Percentiles rank a stretch among this genome's conserved stretches.
phyloP scores from a whole-genome alignment of 75 land plant species.

The Pinus tabuliformis region DNA sequence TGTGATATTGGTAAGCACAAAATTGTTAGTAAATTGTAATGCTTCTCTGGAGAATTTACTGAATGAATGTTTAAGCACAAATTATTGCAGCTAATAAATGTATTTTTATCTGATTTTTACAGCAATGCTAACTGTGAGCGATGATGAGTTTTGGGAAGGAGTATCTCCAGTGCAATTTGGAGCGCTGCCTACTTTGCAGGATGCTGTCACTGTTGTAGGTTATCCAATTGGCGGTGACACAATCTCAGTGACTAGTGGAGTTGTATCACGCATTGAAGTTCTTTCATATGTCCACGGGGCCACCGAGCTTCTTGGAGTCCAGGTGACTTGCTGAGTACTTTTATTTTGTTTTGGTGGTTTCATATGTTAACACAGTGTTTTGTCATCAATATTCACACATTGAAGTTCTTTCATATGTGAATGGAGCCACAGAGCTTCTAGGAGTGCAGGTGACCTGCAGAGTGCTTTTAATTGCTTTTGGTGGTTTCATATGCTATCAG shows the following conservation, averaged over 20 bases:
- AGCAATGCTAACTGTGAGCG: constrained; percentile 91
- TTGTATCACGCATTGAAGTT: constrained; percentile 94
- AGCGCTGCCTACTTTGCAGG: constrained; percentile 83
- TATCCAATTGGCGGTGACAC: constrained; percentile 98
- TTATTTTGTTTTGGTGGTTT: not conserved
- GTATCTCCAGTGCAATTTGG: constrained; percentile 93
- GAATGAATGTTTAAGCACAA: not conserved
- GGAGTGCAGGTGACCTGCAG: constrained; percentile 74
- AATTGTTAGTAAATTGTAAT: not conserved
- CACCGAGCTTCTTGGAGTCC: constrained; percentile 91
- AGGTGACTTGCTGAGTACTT: constrained; percentile 43
- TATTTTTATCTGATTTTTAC: constrained; percentile 19
- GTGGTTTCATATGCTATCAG: not conserved
- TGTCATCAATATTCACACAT: constrained; percentile 50
- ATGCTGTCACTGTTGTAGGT: constrained; percentile 98
- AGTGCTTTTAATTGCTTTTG: not conserved
- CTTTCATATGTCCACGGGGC: constrained; percentile 97
- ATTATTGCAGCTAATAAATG: not conserved
- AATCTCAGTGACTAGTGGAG: constrained; percentile 98
- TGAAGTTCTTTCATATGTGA: constrained; percentile 95
- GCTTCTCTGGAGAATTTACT: not conserved
- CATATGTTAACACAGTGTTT: not conserved
- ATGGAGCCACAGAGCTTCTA: constrained; percentile 96
- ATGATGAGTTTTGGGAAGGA: constrained; percentile 96
- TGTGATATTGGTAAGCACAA: constrained; percentile 84